Evolutionary conservation across 2,329 filamentous ascomycete species (phyloP), one percentile per base, ranked within the genome.

Genomic region (Penicillium fuscoglaucum): DNA sequence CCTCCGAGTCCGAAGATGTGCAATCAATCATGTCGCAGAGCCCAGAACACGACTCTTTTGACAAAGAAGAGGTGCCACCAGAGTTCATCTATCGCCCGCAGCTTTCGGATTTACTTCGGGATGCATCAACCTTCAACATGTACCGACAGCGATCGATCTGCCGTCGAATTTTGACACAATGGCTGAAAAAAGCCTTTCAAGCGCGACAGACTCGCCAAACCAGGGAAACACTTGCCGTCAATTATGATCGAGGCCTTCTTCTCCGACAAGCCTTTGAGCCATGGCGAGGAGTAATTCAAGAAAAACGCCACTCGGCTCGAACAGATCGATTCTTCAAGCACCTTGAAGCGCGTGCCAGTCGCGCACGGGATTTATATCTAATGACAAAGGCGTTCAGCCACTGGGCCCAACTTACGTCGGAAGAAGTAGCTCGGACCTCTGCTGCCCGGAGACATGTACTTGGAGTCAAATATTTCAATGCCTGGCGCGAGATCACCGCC

Each of bases 391-490:
- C 84, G 2, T 86, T 90, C 57, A 83, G 80, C 1, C 85, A 89
- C 62, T 96, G 91, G 91, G 83, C 84, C 12, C 82, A 83, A 55
- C 79, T 83, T 51, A 83, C 89, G 12, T 82, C 81, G 6, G 85
- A 90, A 15, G 85, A 90, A 67, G 79, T 86, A 17, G 82, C 86
- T 61, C 83, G 85, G 41, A 90, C 89, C 4, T 84, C 83, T 5
- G 80, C 86, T 43, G 90, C 90, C 21, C 83, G 89, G 61, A 81
- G 85, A 61, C 89, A 91, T 70, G 85, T 93, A 59, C 76, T 95
- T 54, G 82, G 87, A 55, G 85, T 84, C 13, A 84, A 84, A 55
- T 87, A 87, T 60, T 91, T 90, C 72, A 84, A 84, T 58, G 85
- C 85, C 8, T 91, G 89, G 89, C 81, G 83, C 28, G 81, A 85